These are phyloP conservation scores for Mycena sanguinolenta DNA, from an alignment of 768 basidiomycete genomes.

Conservation along the genomic window DNA sequence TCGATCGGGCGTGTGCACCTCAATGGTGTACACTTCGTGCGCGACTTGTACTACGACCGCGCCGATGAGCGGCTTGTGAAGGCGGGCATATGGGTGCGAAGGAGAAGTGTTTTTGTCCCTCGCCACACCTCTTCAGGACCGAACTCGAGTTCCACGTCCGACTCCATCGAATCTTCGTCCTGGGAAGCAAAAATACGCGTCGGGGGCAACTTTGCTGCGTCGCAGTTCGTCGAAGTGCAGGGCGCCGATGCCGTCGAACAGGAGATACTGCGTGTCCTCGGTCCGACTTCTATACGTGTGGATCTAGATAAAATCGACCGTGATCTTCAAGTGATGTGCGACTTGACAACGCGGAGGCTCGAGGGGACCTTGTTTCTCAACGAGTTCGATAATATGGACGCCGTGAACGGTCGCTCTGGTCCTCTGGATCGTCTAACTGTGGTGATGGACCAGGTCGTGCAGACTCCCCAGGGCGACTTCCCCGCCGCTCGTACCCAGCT, in stretches of 20 bases:
- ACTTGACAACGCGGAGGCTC: conserved; percentile 3
- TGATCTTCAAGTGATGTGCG: not conserved
- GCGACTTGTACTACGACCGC: conserved; percentile 32
- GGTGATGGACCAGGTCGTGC: conserved; percentile 20
- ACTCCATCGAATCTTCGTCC: conserved; percentile 5
- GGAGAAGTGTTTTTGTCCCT: conserved; percentile 10
- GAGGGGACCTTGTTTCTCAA: not conserved
- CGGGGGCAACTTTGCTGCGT: conserved; percentile 28
- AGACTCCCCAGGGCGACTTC: conserved; percentile 15
- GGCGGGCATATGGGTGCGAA: conserved; percentile 28
- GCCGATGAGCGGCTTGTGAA: conserved; percentile 13
- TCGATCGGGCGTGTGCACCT: conserved; percentile 7
- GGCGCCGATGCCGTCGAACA: conserved; percentile 29
- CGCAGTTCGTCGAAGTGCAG: conserved; percentile 34
- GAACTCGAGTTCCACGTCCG: no score
- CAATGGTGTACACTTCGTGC: conserved; percentile 17
- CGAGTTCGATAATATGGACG: not conserved
- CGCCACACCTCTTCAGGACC: not conserved
- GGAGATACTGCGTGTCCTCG: conserved; percentile 16
- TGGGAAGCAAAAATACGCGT: conserved; percentile 35
- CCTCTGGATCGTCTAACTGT: conserved; percentile 17
- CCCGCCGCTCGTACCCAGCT: not conserved
- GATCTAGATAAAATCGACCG: not conserved
- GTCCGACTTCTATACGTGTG: not conserved
- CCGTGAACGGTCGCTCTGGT: no score